Conservation (phyloP, 2,329 filamentous ascomycete species). For the Tolypocladium ophioglossoides region DNA sequence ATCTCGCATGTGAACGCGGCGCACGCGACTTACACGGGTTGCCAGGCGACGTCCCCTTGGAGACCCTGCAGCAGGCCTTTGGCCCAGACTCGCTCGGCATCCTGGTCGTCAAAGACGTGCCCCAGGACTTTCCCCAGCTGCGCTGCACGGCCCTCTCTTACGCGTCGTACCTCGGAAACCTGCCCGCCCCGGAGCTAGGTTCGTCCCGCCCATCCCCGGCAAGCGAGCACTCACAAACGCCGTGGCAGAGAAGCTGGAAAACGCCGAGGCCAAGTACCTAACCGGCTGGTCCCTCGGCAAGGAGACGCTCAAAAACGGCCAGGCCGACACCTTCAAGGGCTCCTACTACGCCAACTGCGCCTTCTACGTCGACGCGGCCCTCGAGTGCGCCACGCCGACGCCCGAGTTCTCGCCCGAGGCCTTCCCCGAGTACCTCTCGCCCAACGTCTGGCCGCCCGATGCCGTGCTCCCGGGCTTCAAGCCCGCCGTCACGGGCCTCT, state of each 20-base stretch:
- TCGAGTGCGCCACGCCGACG: conserved; percentile 53
- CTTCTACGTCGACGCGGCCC: conserved; percentile 56
- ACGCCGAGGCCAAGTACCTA: conserved; percentile 50
- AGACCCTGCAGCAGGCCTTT: conserved; percentile 67
- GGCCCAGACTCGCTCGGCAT: conserved; percentile 86
- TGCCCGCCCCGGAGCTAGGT: conserved; percentile 64
- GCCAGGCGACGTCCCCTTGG: conserved; percentile 55
- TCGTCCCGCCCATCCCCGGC: conserved; percentile 12
- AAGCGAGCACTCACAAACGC: neutral
- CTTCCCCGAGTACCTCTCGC: conserved; percentile 80
- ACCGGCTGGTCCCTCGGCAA: conserved; percentile 75
- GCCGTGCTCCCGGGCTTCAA: conserved; percentile 65
- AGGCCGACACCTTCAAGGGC: conserved; percentile 71
- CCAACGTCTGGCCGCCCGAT: conserved; percentile 78
- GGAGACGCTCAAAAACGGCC: conserved; percentile 68
- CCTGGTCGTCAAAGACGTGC: conserved; percentile 82
- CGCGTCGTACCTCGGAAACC: conserved; percentile 77
- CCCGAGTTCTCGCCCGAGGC: conserved; percentile 45
- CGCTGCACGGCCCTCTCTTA: conserved; percentile 71
- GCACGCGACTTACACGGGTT: neutral
- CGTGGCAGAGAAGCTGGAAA: conserved; percentile 43
- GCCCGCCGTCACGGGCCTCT: conserved; percentile 62
- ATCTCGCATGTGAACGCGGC: neutral
- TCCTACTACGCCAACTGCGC: conserved; percentile 79
- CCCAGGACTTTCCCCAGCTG: conserved; percentile 58